Base-by-base conservation (phyloP, 2,329 filamentous ascomycete species). In the Fonsecaea nubica region DNA sequence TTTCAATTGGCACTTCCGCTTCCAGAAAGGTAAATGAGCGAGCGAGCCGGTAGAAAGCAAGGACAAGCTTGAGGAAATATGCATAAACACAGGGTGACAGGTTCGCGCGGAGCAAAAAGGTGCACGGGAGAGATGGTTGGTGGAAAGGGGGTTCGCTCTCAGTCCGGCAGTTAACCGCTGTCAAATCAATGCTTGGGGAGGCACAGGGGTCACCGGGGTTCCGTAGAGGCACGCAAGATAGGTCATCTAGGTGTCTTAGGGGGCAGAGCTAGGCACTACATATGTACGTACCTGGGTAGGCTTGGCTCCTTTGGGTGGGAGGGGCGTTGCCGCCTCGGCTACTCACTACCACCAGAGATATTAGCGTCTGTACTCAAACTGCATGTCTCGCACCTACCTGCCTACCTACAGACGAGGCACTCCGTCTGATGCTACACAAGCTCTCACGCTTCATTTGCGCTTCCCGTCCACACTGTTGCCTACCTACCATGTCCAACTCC, bases 21-120 rank as follows among this genome's bases (percentile, higher is more conserved):
- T 52, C 58, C 58, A 61, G 48, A 54, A 61, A 18, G 58, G 58
- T 35, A 61, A 61, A 61, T 15, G 18, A 32, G 2, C 18, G 18
- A 32, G 2, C 18, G 45, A 32, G 35, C 12, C 45, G 48, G 48
- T 50, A 33, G 53, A 18, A 61, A 36, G 45, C 40, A 61, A 61
- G 48, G 48, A 36, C 21, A 61, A 48, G 58, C 45, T 61, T 25
- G 58, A 61, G 58, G 58, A 25, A 53, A 50, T 4, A 50, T 25
- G 45, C 58, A 50, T 48, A 25, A 42, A n/a, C 30, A 32, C 2
- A 32, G 30, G 30, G 30, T 32, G 30, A 30, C 57, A 50, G 57
- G 40, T 59, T 59, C 33, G 40, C 33, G 57, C 45, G 57, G 42
- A 50, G 12, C n/a, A 50, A 13, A 59, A 33, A 21, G 58, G 25